Base-by-base conservation (phyloP, 202 grass and related monocot species). In the Eragrostis tef region DNA sequence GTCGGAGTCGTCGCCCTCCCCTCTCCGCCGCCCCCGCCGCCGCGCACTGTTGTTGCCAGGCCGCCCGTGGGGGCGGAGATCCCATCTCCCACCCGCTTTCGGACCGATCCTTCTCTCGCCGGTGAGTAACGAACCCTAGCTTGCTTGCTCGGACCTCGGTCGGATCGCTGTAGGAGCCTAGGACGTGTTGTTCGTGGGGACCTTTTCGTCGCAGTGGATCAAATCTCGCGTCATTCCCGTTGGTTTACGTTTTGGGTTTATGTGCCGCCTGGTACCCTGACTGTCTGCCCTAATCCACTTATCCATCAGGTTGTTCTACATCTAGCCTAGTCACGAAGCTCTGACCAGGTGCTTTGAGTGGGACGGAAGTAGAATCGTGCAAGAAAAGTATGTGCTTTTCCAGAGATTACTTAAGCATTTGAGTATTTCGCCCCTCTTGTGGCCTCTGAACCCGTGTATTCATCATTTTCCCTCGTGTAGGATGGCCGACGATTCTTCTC, bases 401-500 rank as follows among this genome's bases (percentile, higher is more conserved):
- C 9, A 64, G 6, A 13, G 9, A 25, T 2, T 31, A 19, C 21
- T 7, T 20, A 26, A 34, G 36, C 21, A 57, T 56, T 75, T 3
- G 50, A 9, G n/a, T 9, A 46, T 3, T 20, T 6, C 64, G 0
- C 17, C 9, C 0, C 49, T 27, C 17, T n/a, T 69, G 7, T 39
- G 36, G 5, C 20, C 0, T 24, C 88, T 80, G 52, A 70, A 70
- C 26, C 11, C 11, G 11, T 41, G 16, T 25, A 24, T 6, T 7
- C 6, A 16, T 41, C 6, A 1, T 31, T 43, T 44, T 25, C 66
- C 21, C 63, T 4, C 31, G 4, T 45, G 78, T 14, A 94, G 88
- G 87, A 98, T 94, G 95, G 83, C 90, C 29, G 87, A 88, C 42
- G 87, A 91, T 16, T 36, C 64, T 20, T 82, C 81, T 9, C 70